phyloP scores from a whole-genome alignment of 2,329 filamentous ascomycete species.

The Sporothrix pallida region DNA sequence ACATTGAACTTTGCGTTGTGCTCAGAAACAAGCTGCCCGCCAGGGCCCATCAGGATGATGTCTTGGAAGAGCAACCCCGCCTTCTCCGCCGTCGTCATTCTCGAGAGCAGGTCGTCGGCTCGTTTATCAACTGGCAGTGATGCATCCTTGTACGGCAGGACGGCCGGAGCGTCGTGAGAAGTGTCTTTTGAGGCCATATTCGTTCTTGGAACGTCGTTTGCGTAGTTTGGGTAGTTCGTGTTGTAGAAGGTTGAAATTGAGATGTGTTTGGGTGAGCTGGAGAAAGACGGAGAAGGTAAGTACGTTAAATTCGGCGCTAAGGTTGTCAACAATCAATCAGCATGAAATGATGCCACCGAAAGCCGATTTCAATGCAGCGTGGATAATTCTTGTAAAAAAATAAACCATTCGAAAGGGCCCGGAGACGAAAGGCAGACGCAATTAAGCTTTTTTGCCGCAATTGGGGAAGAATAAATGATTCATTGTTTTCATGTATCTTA shows the following conservation, averaged over 20 bases:
- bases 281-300: background rate
- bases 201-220: background rate
- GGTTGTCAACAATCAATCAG: no score
- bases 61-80: slow-evolving; percentile 16
- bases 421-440: no score
- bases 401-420: no score
- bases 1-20: background rate
- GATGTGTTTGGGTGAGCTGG: background rate
- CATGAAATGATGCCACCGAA: no score
- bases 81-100: slow-evolving; percentile 16
- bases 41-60: slow-evolving; percentile 18
- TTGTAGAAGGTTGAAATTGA: background rate
- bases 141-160: background rate
- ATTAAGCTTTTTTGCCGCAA: no score
- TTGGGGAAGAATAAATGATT: no score
- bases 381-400: no score
- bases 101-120: background rate
- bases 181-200: background rate
- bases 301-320: background rate
- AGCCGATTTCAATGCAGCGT: no score
- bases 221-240: no score
- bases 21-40: slow-evolving; percentile 1
- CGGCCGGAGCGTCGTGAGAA: background rate
- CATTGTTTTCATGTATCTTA: no score
- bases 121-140: background rate